Evolutionary conservation across 2,329 filamentous ascomycete genomes (phyloP).

Genomic region (Fusarium graminum): DNA sequence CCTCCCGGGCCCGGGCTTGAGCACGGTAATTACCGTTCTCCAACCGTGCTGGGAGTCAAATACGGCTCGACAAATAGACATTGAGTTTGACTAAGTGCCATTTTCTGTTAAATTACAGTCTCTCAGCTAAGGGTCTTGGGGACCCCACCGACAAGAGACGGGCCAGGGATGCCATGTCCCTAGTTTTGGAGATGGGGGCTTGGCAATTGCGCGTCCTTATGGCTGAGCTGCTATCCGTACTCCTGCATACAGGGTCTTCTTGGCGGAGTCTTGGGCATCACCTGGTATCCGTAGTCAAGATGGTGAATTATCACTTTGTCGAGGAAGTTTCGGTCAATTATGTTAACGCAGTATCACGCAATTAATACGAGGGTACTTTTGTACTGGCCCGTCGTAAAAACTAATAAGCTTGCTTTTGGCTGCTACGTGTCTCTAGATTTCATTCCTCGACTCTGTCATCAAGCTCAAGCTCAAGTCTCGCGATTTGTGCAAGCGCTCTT

Average conservation of each 20-base stretch:
- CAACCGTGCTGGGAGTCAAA: not conserved
- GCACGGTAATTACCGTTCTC: constrained; percentile 10
- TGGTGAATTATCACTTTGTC: not conserved
- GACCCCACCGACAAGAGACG: constrained; percentile 8
- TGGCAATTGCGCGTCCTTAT: constrained; percentile 42
- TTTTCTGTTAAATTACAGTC: constrained; percentile 1
- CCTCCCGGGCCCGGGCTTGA: not conserved
- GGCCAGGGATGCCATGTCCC: not conserved
- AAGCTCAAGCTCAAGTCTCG: not conserved
- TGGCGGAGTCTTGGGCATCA: constrained; percentile 3
- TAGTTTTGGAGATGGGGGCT: not conserved
- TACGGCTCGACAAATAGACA: constrained; percentile 2
- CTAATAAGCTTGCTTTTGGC: not conserved
- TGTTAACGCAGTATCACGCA: not conserved
- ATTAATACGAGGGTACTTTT: not conserved
- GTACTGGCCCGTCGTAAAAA: not conserved
- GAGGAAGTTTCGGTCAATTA: not conserved
- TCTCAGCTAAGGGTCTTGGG: constrained; percentile 21
- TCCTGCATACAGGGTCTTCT: constrained; percentile 33
- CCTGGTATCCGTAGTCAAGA: not conserved
- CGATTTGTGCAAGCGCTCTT: not conserved
- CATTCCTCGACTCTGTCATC: not conserved
- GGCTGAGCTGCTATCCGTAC: constrained; percentile 32
- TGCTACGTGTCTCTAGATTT: not conserved
- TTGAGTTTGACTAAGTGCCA: not conserved